Evolutionary conservation across 768 basidiomycete species (phyloP).

Genomic region (Melanogaster broomeanus): DNA sequence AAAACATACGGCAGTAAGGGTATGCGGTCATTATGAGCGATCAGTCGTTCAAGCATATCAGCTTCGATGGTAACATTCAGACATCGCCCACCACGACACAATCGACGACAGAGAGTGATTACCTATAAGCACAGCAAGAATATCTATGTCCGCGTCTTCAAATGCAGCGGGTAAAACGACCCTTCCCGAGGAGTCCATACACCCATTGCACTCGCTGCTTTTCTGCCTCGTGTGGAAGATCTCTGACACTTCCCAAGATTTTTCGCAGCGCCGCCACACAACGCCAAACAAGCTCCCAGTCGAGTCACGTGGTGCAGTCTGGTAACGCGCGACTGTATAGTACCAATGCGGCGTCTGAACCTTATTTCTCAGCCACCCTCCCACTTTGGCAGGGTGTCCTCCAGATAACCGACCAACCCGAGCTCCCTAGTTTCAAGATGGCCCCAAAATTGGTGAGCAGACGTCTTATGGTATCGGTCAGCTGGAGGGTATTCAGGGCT

Average conservation of each 20-base stretch:
- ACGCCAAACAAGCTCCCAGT: conserved; percentile 32
- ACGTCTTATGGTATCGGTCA: background rate
- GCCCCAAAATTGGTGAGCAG: conserved; percentile 75
- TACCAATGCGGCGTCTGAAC: conserved; percentile 54
- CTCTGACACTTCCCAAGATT: too few relatives aligned
- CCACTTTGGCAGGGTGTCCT: conserved; percentile 1
- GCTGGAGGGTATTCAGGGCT: background rate
- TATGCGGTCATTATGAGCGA: conserved; percentile 95
- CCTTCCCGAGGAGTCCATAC: conserved; percentile 71
- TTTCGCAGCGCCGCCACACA: conserved; percentile 32
- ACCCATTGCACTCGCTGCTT: conserved; percentile 68
- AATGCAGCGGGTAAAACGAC: conserved; percentile 82
- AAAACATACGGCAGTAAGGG: conserved; percentile 76
- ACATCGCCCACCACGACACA: conserved; percentile 17
- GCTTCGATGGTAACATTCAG: conserved; percentile 48
- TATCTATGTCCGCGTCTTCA: conserved; percentile 81
- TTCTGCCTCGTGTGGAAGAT: conserved; percentile 26
- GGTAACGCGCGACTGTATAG: conserved; percentile 52
- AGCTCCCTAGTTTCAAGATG: conserved; percentile 50
- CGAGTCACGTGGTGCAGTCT: conserved; percentile 13
- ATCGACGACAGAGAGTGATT: conserved; percentile 27
- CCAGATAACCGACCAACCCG: conserved; percentile 26
- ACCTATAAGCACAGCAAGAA: conserved; percentile 90
- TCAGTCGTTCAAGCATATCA: conserved; percentile 95
- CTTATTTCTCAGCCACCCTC: conserved; percentile 42